Percentiles rank a stretch among this genome's conserved stretches.
Evolutionary conservation across 441 rosid genomes (phyloP).

Genomic region (Melianthus villosus): DNA sequence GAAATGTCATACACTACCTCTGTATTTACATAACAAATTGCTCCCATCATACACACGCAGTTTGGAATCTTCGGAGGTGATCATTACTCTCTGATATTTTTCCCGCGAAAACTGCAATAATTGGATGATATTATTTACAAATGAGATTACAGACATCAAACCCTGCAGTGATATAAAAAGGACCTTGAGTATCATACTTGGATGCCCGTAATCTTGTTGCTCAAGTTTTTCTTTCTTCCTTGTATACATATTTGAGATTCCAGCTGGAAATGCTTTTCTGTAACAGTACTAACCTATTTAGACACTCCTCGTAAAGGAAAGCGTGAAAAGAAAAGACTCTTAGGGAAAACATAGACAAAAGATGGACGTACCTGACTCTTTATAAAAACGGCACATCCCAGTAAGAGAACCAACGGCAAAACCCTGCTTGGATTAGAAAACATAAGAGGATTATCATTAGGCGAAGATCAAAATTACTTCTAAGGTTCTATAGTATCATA

Average conservation of each 20-base stretch:
- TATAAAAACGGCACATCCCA: conserved; percentile 56
- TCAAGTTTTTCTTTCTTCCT: conserved; percentile 28
- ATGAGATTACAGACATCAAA: neutral
- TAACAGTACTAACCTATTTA: conserved; percentile 3
- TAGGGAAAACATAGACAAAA: neutral
- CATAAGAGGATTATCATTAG: conserved; percentile 4
- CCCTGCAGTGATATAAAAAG: neutral
- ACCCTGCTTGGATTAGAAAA: conserved; percentile 29
- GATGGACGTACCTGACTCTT: conserved; percentile 24
- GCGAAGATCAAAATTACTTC: neutral
- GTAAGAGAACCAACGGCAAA: conserved; percentile 48
- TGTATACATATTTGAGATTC: conserved; percentile 27
- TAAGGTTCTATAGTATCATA: neutral
- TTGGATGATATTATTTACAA: conserved; percentile 7
- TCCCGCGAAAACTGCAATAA: conserved; percentile 42
- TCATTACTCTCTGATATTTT: conserved; percentile 34
- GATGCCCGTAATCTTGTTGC: conserved; percentile 59
- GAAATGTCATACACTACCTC: conserved; percentile 26
- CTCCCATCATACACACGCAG: conserved; percentile 36
- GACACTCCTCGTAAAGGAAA: neutral
- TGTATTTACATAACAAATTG: conserved; percentile 41
- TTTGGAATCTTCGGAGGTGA: conserved; percentile 65
- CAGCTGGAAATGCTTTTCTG: conserved; percentile 32
- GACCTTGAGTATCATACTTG: conserved; percentile 23
- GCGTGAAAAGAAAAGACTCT: neutral